Conservation (phyloP, 2,329 filamentous ascomycete species). For the Aspergillus pseudotamarii region DNA sequence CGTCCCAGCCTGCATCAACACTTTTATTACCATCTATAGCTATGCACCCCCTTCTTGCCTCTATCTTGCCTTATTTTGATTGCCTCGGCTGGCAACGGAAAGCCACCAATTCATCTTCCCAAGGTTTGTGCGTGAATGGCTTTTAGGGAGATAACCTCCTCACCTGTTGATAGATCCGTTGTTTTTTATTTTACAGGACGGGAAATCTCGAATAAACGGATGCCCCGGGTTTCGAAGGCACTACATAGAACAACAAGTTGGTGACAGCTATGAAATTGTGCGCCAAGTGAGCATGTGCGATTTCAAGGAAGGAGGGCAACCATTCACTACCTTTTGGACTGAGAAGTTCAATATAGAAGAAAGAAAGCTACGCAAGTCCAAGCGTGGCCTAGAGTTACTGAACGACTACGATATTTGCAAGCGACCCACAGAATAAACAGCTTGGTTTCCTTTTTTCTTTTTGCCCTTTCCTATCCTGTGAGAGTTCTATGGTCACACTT, state of each 20-base stretch:
- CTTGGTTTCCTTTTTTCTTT: not conserved
- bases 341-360: not conserved
- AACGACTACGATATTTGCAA: not conserved
- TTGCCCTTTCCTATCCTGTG: not conserved
- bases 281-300: not conserved
- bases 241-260: not conserved
- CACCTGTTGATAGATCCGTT: not conserved
- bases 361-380: not conserved
- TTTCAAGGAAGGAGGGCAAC: not conserved
- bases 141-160: not conserved
- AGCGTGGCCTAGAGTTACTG: not conserved
- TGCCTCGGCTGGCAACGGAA: not conserved
- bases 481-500: not conserved
- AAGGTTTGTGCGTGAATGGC: not conserved
- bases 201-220: not conserved
- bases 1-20: no score
- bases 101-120: not conserved
- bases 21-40: not conserved
- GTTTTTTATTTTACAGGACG: not conserved
- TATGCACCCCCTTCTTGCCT: not conserved
- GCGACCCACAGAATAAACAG: no score
- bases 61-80: not conserved
- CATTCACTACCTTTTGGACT: not conserved
- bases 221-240: not conserved
- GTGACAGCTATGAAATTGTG: not conserved